These are phyloP conservation scores for Nissolia schottii DNA, from an alignment of 306 rosid species.

Conservation along the genomic window DNA sequence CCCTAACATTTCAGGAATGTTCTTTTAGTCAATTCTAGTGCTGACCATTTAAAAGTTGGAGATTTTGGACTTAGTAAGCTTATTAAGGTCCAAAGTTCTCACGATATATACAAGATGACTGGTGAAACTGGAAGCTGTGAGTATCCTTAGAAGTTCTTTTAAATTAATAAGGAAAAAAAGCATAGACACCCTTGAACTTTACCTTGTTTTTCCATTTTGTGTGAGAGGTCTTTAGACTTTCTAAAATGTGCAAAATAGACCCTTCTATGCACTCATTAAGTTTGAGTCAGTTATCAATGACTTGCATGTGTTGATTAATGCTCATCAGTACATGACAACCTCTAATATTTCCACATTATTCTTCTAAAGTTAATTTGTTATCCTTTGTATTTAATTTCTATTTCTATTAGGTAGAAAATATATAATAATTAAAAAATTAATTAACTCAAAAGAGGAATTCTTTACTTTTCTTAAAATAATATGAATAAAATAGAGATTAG, in stretches of 20 bases:
- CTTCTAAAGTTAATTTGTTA: background rate
- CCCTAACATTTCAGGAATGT: slow-evolving; percentile 64
- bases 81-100: slow-evolving; percentile 75
- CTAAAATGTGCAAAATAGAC: background rate
- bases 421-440: background rate
- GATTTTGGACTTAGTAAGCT: slow-evolving; percentile 96
- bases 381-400: background rate
- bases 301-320: background rate
- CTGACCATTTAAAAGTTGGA: slow-evolving; percentile 89
- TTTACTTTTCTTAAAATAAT: background rate
- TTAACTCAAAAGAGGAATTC: background rate
- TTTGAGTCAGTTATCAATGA: background rate
- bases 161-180: background rate
- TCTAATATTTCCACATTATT: background rate
- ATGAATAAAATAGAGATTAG: background rate
- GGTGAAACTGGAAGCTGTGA: slow-evolving; percentile 98
- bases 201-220: background rate
- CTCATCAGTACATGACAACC: background rate
- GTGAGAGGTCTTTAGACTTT: background rate
- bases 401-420: background rate
- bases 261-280: background rate
- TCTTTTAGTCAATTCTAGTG: slow-evolving; percentile 73
- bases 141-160: slow-evolving; percentile 31
- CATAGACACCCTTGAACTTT: background rate
- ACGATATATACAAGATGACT: slow-evolving; percentile 91